These are phyloP conservation scores for Ricinus communis DNA, from an alignment of 345 rosid genomes.

Conservation along the genomic window DNA sequence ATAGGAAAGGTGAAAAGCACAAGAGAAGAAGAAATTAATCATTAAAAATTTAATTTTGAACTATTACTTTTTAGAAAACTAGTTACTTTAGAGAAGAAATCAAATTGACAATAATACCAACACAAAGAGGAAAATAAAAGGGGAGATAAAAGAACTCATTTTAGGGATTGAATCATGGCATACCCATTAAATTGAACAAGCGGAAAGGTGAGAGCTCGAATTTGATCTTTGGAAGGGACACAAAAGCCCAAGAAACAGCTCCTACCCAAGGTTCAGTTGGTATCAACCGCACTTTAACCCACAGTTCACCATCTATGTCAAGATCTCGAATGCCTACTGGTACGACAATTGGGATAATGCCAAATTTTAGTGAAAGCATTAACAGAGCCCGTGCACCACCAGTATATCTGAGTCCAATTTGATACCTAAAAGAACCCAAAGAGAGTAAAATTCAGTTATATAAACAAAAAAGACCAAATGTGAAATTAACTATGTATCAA, in stretches of 20 bases:
- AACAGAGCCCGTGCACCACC: slow-evolving; percentile 96
- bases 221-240: slow-evolving; percentile 92
- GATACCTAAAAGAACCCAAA: slow-evolving; percentile 62
- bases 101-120: neutral
- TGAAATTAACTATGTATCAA: too few species aligned
- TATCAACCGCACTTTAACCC: slow-evolving; percentile 93
- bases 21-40: slow-evolving; percentile 2
- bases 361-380: slow-evolving; percentile 81
- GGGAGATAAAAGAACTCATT: slow-evolving; percentile 8
- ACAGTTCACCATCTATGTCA: slow-evolving; percentile 98
- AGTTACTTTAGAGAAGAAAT: slow-evolving; percentile 9
- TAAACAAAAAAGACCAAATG: neutral
- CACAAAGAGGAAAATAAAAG: neutral
- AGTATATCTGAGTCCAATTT: slow-evolving; percentile 92
- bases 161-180: slow-evolving; percentile 20
- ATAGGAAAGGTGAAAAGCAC: neutral
- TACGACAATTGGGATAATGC: slow-evolving; percentile 75
- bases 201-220: slow-evolving; percentile 93
- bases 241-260: slow-evolving; percentile 95
- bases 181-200: slow-evolving; percentile 95
- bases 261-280: slow-evolving; percentile 94
- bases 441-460: neutral
- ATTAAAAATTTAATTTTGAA: neutral
- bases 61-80: neutral
- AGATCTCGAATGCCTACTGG: slow-evolving; percentile 95